Conservation (phyloP, 805 yeast genomes). For the Wickerhamomyces queroliae region DNA sequence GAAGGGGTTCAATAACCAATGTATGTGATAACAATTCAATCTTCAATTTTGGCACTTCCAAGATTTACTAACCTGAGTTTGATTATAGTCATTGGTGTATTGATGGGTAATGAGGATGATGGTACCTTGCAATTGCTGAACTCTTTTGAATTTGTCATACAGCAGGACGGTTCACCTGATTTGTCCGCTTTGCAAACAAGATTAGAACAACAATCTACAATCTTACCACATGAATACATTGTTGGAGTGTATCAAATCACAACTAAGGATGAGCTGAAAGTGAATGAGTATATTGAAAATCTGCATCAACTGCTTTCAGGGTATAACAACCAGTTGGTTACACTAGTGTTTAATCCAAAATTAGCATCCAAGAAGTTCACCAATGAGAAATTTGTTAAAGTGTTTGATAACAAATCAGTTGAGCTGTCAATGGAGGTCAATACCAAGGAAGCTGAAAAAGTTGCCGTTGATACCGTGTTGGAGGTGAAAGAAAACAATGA, state of each 20-base stretch:
- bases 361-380: not conserved
- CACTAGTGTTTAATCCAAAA: not conserved
- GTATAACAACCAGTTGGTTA: not conserved
- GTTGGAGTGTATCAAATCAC: constrained; percentile 2
- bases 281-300: not conserved
- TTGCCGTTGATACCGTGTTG: constrained; percentile 2
- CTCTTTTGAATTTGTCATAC: not conserved
- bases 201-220: constrained; percentile 1
- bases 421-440: not conserved
- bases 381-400: constrained; percentile 1
- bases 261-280: not conserved
- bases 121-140: not conserved
- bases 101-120: not conserved
- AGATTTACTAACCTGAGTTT: not conserved
- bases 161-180: not conserved
- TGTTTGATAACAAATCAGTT: not conserved
- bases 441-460: constrained; percentile 3
- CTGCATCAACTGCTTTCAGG: not conserved
- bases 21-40: not conserved
- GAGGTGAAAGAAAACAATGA: not conserved
- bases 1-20: not conserved
- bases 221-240: constrained; percentile 3
- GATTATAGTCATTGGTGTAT: not conserved
- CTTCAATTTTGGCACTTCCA: not conserved
- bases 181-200: not conserved